Evolutionary conservation across 306 rosid species (phyloP).

Genomic region (Medicago truncatula): MtrunA17r5.0-ANR NC_053045.1:39536501-39537000

Average conservation of each 20-base stretch:
- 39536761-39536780: constrained; percentile 56
- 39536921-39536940: neutral
- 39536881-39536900: constrained; percentile 49
- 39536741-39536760: neutral
- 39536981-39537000: neutral
- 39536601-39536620: neutral
- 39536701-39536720: constrained; percentile 10
- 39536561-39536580: too few species aligned
- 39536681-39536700: neutral
- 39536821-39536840: constrained; percentile 66
- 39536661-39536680: neutral
- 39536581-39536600: neutral
- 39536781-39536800: constrained; percentile 50
- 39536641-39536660: neutral
- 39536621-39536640: neutral
- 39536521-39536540: too few species aligned
- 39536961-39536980: neutral
- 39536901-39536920: constrained; percentile 40
- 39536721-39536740: constrained; percentile 13
- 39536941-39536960: neutral
- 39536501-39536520: too few species aligned
- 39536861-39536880: constrained; percentile 72
- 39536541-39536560: too few species aligned
- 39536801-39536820: constrained; percentile 62
- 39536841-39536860: constrained; percentile 70